Conservation (phyloP, 495 filamentous ascomycete species). For the Aspergillus cristatus region DNA sequence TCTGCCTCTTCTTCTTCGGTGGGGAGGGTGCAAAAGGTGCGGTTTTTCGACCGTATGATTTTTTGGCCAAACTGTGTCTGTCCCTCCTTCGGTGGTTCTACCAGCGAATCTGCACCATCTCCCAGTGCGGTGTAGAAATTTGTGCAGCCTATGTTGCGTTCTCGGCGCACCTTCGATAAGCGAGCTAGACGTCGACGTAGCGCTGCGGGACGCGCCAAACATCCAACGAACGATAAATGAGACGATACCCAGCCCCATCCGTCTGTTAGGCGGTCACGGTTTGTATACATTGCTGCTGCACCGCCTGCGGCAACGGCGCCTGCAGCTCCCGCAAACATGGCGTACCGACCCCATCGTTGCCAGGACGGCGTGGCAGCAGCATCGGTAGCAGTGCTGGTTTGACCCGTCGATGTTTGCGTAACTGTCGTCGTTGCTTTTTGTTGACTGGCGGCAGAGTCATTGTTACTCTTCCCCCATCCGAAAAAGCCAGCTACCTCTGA, state of each 20-base stretch:
- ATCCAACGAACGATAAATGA: constrained; percentile 94
- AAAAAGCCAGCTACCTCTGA: constrained; percentile 51
- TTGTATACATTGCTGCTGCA: constrained; percentile 77
- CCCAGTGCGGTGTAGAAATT: constrained; percentile 83
- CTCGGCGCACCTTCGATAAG: constrained; percentile 47
- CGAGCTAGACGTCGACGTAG: constrained; percentile 53
- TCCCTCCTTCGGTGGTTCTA: constrained; percentile 20
- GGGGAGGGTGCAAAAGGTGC: constrained; percentile 83
- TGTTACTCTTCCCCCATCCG: constrained; percentile 41
- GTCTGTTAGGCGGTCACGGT: constrained; percentile 63
- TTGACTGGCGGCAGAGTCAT: constrained; percentile 6
- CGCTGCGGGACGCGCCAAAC: constrained; percentile 69
- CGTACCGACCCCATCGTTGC: constrained; percentile 72
- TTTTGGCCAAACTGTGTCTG: constrained; percentile 29
- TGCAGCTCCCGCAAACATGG: constrained; percentile 73
- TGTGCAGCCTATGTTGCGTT: constrained; percentile 55
- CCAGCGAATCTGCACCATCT: constrained; percentile 38
- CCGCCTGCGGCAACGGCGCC: constrained; percentile 78
- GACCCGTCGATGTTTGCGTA: constrained; percentile 14
- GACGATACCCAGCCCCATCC: constrained; percentile 74
- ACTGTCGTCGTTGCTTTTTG: constrained; percentile 1
- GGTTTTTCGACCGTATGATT: constrained; percentile 39
- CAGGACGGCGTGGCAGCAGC: constrained; percentile 50
- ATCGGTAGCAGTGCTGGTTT: constrained; percentile 29
- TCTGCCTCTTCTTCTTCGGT: constrained; percentile 35